These are phyloP conservation scores for Leptosphaerulina australis DNA, from an alignment of 2,329 filamentous ascomycete genomes.

Conservation along the genomic window DNA sequence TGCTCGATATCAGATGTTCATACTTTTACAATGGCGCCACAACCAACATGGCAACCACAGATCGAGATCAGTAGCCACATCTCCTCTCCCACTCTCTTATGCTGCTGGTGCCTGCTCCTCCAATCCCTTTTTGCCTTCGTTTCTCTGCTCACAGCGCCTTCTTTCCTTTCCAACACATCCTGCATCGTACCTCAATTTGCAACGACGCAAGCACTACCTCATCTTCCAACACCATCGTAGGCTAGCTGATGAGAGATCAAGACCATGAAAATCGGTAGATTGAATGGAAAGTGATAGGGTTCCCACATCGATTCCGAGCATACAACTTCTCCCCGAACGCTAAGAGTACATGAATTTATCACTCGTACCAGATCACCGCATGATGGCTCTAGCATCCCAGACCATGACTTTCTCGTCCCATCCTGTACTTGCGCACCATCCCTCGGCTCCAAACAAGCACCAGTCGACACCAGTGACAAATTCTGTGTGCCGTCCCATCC, in stretches of 20 bases:
- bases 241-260: neutral
- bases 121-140: neutral
- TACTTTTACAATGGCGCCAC: neutral
- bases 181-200: neutral
- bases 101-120: neutral
- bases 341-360: neutral
- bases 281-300: too few species aligned
- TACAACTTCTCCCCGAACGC: neutral
- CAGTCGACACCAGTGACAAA: constrained; percentile 97
- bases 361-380: constrained; percentile 46
- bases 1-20: neutral
- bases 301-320: too few species aligned
- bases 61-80: neutral
- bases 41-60: neutral
- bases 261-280: too few species aligned
- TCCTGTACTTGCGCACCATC: constrained; percentile 91
- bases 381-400: constrained; percentile 81
- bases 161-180: neutral
- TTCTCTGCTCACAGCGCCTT: neutral
- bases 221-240: neutral
- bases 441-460: constrained; percentile 94
- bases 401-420: constrained; percentile 93
- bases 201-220: neutral
- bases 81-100: neutral
- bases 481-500: constrained; percentile 93